A percentile compares a stretch with the other conserved stretches of the same genome.
phyloP scores from a whole-genome alignment of 2,329 filamentous ascomycete genomes.

The Ophiognomonia clavigignenti-juglandacearum region DNA sequence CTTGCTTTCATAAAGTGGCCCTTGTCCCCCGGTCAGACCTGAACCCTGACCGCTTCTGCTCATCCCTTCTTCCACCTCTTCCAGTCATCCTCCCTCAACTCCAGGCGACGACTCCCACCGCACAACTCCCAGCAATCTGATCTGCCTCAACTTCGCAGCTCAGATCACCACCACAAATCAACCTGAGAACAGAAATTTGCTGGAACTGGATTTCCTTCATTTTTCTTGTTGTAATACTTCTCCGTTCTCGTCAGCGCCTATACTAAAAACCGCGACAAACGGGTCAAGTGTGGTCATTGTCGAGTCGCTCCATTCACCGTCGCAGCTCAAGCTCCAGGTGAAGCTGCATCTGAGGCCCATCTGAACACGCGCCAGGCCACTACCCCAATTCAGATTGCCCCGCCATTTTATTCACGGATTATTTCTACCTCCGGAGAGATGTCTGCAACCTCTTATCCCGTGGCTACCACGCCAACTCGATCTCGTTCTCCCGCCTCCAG shows the following conservation, averaged over 20 bases:
- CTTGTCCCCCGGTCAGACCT: not conserved
- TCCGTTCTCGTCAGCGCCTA: too few species aligned
- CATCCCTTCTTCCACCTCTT: slow-evolving; percentile 18
- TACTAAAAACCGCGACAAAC: too few species aligned
- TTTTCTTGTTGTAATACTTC: too few species aligned
- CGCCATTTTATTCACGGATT: too few species aligned
- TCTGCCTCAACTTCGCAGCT: not conserved
- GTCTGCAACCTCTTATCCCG: slow-evolving; percentile 13
- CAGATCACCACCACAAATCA: not conserved
- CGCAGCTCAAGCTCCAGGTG: too few species aligned
- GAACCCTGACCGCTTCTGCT: slow-evolving; percentile 1
- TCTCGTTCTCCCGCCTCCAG: slow-evolving; percentile 35
- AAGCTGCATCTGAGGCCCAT: too few species aligned
- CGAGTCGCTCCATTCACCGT: too few species aligned
- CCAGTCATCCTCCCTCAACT: not conserved
- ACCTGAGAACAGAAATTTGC: not conserved
- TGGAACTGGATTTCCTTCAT: not conserved
- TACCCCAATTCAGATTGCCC: too few species aligned
- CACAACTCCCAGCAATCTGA: too few species aligned
- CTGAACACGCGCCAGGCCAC: too few species aligned
- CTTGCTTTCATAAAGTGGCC: not conserved
- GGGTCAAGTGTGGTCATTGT: too few species aligned
- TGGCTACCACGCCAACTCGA: slow-evolving; percentile 54
- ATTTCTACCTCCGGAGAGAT: not conserved
- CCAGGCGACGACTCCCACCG: too few species aligned